These are phyloP conservation scores for Hypoxylon sp. DNA, from an alignment of 2,329 filamentous ascomycete species.

Conservation along the genomic window DNA sequence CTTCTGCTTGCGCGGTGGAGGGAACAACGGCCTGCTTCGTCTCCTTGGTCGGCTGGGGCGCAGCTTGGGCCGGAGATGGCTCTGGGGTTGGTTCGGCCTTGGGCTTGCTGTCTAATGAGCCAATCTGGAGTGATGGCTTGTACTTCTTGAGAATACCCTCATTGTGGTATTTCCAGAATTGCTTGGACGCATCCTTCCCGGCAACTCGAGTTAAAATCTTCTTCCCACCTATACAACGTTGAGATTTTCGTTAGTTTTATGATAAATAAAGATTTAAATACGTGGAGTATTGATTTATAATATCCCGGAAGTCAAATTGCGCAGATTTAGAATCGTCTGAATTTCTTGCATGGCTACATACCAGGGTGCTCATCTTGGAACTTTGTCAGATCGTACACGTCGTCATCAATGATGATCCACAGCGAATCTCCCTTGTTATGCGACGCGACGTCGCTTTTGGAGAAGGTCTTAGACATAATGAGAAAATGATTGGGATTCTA, in stretches of 20 bases:
- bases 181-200: conserved; percentile 77
- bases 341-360: conserved; percentile 56
- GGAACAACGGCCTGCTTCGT: conserved; percentile 56
- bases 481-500: conserved; percentile 8
- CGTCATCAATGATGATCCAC: conserved; percentile 92
- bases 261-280: conserved; percentile 1
- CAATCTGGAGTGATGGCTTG: conserved; percentile 80
- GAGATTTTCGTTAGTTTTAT: conserved; percentile 21
- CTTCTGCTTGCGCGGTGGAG: conserved; percentile 59
- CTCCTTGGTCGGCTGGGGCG: conserved; percentile 58
- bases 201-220: conserved; percentile 75
- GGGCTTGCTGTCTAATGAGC: conserved; percentile 90
- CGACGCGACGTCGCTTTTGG: conserved; percentile 85
- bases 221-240: conserved; percentile 67
- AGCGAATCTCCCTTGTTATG: conserved; percentile 91
- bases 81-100: conserved; percentile 73
- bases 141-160: conserved; percentile 92
- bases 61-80: conserved; percentile 65
- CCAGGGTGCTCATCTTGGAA: conserved; percentile 90
- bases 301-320: conserved; percentile 21
- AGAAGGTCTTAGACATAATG: conserved; percentile 89
- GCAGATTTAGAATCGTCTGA: conserved; percentile 5
- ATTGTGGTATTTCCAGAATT: conserved; percentile 85
- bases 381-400: conserved; percentile 94
- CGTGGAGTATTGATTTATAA: conserved; percentile 5